Evolutionary conservation across 73 alveolate genomes (phyloP), one percentile per base, ranked within the genome.

Genomic region (Uronychia setigera): DNA sequence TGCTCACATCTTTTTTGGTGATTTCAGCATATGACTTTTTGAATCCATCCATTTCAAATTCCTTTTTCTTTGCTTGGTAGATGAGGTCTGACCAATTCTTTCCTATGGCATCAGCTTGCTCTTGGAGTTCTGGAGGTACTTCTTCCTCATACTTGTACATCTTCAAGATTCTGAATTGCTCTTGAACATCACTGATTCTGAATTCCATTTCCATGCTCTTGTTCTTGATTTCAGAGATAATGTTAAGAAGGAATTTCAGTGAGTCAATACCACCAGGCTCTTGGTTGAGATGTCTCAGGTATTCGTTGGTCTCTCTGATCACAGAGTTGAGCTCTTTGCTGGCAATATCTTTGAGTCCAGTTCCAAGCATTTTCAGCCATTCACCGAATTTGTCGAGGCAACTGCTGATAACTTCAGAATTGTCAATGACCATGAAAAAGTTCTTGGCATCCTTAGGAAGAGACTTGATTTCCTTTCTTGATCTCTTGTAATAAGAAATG

Each of bases 161-260:
- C 84, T 96, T 93, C 28, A 98, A 87, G 80, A 97, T 95, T 80
- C 99, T 94, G 91, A 97, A 97, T 88, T 96, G 95, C 87, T 98
- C 99, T 46, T 96, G 88, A 81, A 97, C 97, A 85, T 98, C 98
- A 81, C 90, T 95, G n/a, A 98, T 96, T 91, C 97, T 98, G 94
- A 98, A 95, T 86, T 98, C 99, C 99, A 97, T 97, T 33, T 94
- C 97, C 99, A 98, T 97, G 76, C 97, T 90, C 88, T 90, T 92
- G 84, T 96, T 96, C 86, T 95, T 94, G 58, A 98, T 98, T 86
- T 97, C 96, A 74, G 98, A 89, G 87, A 98, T 98, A 76, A 89
- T 93, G 76, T 96, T 96, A 31, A 98, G 95, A 33, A 98, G 91
- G 77, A 88, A 92, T 89, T 97, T 97, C 59, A 98, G 81, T 35